Evolutionary conservation across 371 early-diverging fungal genomes (phyloP), one percentile per base, ranked within the genome.

Genomic region (Chytridium lagenaria): DNA sequence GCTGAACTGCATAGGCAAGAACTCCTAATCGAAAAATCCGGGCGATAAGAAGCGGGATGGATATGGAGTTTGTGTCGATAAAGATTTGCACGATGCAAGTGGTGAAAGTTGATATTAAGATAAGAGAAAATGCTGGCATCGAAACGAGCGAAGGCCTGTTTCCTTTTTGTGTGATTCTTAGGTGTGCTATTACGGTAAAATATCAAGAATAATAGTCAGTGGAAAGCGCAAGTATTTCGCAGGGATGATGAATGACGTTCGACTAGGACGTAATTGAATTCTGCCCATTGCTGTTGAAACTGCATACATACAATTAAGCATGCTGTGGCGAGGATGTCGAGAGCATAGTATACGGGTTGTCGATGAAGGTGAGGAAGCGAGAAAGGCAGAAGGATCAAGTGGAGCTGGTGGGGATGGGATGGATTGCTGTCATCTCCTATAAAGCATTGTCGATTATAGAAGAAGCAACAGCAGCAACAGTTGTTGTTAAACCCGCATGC

Each of bases 111-210:
- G 66, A 40, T 15, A 40, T 30, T 38, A 66, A 44, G 66, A 40
- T 3, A 44, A 66, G 66, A 44, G 49, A 28, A 28, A 66, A 3
- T 38, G 38, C 10, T 22, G 66, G 66, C 19, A 22, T 16, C 2
- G 66, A 66, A 33, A 66, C 28, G 44, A 66, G 66, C 40, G 66
- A 40, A 2, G 66, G 66, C 10, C 66, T 38, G 66, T 66, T 38
- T 7, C 28, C 19, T 7, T 40, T 37, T 44, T 2, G 3, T 2
- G 66, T 40, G 49, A 66, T 5, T 7, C 44, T 5, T 38, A 66
- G 66, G 66, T 66, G 66, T 15, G 30, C 66, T 66, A 26, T 19
- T 15, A 22, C 15, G 49, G 49, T n/a, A 49, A 12, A n/a, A n/a
- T 49, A n/a, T n/a, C n/a, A 15, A 15, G 50, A n/a, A n/a, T n/a